These are phyloP conservation scores for Dissophora globulifera DNA, from an alignment of 192 early-diverging fungal species.

Conservation along the genomic window DNA sequence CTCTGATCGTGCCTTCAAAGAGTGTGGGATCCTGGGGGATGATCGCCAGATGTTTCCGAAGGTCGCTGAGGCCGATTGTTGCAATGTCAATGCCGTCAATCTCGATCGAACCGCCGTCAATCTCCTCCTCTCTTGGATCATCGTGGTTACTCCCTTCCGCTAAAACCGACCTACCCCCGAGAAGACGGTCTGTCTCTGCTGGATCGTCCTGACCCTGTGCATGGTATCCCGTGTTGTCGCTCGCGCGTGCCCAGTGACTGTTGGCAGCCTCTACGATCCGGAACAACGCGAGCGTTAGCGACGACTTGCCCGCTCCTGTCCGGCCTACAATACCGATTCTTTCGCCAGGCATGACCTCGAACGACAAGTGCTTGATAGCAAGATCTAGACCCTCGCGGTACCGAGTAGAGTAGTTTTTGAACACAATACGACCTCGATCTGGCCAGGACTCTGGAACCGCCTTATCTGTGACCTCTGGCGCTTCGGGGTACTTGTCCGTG, in stretches of 20 bases:
- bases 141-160: background rate
- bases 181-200: conserved; percentile 6
- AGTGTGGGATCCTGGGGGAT: conserved; percentile 83
- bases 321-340: conserved; percentile 94
- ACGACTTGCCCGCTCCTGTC: conserved; percentile 65
- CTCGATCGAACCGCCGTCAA: conserved; percentile 67
- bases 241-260: conserved; percentile 42
- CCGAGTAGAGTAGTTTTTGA: conserved; percentile 74
- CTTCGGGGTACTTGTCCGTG: conserved; percentile 80
- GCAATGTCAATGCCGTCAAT: conserved; percentile 85
- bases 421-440: conserved; percentile 69
- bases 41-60: conserved; percentile 72
- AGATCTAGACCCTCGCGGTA: conserved; percentile 85
- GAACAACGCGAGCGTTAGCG: conserved; percentile 63
- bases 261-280: conserved; percentile 59
- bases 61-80: conserved; percentile 75
- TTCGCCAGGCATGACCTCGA: conserved; percentile 68
- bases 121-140: conserved; percentile 1
- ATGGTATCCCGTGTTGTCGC: conserved; percentile 40
- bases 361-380: conserved; percentile 75
- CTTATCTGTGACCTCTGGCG: conserved; percentile 58
- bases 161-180: no score
- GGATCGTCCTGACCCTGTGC: background rate
- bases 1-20: conserved; percentile 67
- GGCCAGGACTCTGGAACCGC: conserved; percentile 70